A percentile compares a stretch with the other conserved stretches of the same genome.
phyloP scores from a whole-genome alignment of 73 alveolate species.

The Diophrys sp. region DNA sequence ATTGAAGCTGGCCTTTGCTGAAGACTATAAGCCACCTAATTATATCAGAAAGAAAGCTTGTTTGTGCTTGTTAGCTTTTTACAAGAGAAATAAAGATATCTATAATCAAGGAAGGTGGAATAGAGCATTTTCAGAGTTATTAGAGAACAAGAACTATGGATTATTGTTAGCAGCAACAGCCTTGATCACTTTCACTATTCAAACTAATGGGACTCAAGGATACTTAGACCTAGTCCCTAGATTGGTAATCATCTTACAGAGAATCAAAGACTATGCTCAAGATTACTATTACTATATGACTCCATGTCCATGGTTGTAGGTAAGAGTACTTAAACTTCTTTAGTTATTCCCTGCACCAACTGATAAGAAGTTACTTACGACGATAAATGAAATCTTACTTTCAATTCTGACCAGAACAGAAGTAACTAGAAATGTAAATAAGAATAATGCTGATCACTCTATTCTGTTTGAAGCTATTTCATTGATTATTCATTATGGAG shows the following conservation, averaged over 20 bases:
- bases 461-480: constrained; percentile 95
- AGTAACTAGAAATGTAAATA: constrained; percentile 93
- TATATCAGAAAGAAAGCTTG: constrained; percentile 92
- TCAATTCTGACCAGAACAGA: constrained; percentile 86
- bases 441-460: constrained; percentile 96
- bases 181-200: constrained; percentile 65
- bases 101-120: constrained; percentile 67
- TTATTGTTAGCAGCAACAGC: constrained; percentile 79
- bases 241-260: constrained; percentile 70
- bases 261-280: constrained; percentile 80
- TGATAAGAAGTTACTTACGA: constrained; percentile 57
- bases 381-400: constrained; percentile 79
- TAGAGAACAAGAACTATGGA: constrained; percentile 72
- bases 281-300: constrained; percentile 94
- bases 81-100: constrained; percentile 82
- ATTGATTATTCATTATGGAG: constrained; percentile 85
- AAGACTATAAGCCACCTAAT: constrained; percentile 72
- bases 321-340: constrained; percentile 84
- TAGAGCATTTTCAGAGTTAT: constrained; percentile 65
- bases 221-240: constrained; percentile 80
- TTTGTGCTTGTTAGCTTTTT: constrained; percentile 84
- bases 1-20: constrained; percentile 76
- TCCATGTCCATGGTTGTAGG: constrained; percentile 97
- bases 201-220: constrained; percentile 78
- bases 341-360: constrained; percentile 92